Percentiles rank a stretch among this genome's conserved stretches.
Conservation (phyloP, 352 stramenopile species). For the Phytophthora syringae region DNA sequence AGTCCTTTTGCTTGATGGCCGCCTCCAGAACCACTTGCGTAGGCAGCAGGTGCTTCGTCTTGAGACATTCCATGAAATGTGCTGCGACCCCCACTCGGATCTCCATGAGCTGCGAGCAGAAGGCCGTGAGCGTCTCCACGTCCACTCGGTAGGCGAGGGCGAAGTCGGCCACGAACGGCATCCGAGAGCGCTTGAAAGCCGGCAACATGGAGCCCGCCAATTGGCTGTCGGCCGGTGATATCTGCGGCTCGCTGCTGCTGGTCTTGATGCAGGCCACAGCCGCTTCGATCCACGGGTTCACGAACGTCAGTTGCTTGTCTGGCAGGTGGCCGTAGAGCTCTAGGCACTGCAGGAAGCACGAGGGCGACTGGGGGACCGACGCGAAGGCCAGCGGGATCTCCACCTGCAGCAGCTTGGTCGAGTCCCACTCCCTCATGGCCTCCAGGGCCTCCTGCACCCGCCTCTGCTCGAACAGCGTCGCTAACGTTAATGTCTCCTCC, state of each 20-base stretch:
- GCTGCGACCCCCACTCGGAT: slow-evolving; percentile 43
- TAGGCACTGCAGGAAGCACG: slow-evolving; percentile 49
- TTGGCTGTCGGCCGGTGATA: slow-evolving; percentile 38
- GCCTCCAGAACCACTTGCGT: slow-evolving; percentile 44
- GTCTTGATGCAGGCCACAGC: slow-evolving; percentile 30
- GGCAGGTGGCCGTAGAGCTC: slow-evolving; percentile 33
- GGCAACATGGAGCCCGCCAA: slow-evolving; percentile 56
- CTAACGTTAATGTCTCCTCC: slow-evolving; percentile 37
- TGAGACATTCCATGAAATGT: slow-evolving; percentile 52
- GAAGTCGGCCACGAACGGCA: slow-evolving; percentile 51
- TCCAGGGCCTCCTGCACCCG: slow-evolving; percentile 36
- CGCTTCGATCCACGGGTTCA: slow-evolving; percentile 30
- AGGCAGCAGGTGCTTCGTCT: slow-evolving; percentile 52
- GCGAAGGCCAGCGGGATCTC: slow-evolving; percentile 48
- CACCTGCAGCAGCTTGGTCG: slow-evolving; percentile 23
- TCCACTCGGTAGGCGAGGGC: slow-evolving; percentile 49
- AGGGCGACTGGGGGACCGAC: slow-evolving; percentile 35
- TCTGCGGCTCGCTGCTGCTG: slow-evolving; percentile 13
- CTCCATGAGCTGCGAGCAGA: slow-evolving; percentile 40
- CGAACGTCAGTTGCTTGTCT: slow-evolving; percentile 26
- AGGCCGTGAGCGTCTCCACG: slow-evolving; percentile 25
- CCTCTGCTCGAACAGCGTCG: slow-evolving; percentile 39
- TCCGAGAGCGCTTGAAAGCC: slow-evolving; percentile 37
- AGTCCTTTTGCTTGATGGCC: slow-evolving; percentile 58
- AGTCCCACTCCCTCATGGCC: slow-evolving; percentile 47